phyloP scores from a whole-genome alignment of 768 basidiomycete genomes.

The Pleurotus platypus region DNA sequence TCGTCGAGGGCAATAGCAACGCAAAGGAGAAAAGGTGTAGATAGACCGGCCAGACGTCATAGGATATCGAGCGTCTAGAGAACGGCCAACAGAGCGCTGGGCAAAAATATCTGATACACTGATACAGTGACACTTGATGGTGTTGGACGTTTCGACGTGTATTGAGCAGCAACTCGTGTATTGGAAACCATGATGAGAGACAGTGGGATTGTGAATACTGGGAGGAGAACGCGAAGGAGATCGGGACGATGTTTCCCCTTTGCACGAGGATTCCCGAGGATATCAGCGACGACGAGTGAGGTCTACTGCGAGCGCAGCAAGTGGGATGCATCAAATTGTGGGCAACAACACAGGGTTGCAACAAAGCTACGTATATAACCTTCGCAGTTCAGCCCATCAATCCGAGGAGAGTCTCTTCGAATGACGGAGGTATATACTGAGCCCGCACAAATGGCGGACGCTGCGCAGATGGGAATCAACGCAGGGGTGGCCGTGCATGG shows the following conservation, averaged over 20 bases:
- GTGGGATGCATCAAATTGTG: background rate
- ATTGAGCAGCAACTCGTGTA: too few relatives aligned
- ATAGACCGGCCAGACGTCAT: conserved; percentile 7
- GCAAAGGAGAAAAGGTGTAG: background rate
- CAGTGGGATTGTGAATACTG: too few relatives aligned
- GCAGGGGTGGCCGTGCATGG: conserved; percentile 1
- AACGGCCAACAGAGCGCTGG: background rate
- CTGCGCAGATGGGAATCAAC: conserved; percentile 8
- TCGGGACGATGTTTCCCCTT: too few relatives aligned
- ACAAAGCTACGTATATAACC: background rate
- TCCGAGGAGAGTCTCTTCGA: background rate
- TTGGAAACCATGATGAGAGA: too few relatives aligned
- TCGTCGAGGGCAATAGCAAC: background rate
- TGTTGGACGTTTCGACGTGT: too few relatives aligned
- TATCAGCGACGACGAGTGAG: background rate
- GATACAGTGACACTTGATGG: too few relatives aligned
- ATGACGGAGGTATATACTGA: background rate
- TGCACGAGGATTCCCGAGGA: background rate
- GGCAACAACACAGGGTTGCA: too few relatives aligned
- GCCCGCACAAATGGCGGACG: conserved; percentile 6
- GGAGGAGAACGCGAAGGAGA: too few relatives aligned
- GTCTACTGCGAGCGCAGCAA: background rate
- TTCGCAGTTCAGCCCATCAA: background rate
- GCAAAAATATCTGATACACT: too few relatives aligned
- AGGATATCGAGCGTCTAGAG: background rate